Base-by-base conservation (phyloP, 441 rosid species). In the Jatropha podagrica region DNA sequence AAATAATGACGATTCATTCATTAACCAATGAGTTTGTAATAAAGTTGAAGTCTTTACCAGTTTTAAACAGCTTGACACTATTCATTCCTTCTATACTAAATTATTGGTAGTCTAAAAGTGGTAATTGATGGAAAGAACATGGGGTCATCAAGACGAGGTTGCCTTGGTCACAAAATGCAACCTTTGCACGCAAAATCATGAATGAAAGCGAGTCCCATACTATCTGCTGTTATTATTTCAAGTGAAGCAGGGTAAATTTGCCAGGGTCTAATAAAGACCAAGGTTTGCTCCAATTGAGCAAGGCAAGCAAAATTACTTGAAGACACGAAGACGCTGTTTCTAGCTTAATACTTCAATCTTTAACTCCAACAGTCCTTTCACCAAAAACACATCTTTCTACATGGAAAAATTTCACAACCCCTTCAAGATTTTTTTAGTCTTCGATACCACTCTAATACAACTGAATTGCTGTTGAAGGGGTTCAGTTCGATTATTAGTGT, bases 211-310 rank as follows among this genome's bases (percentile, higher is more conserved):
- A 44, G 61, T 14, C 27, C 54, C 74, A 71, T 63, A 23, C 23
- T 23, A 23, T 7, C 44, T 18, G 58, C 20, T 51, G 14, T 49
- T 46, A 18, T 32, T 23, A 11, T 73, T 48, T 64, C 42, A 74
- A 54, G 64, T 26, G 51, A 41, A 11, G 18, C 65, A 71, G 4
- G 17, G 62, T 6, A 23, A 63, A 40, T 15, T 23, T 18, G 13
- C 32, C 38, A 41, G 37, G 65, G 59, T 11, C 42, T 58, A 4
- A 52, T 15, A 23, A 32, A 44, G 64, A 40, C 41, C 38, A n/a
- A 40, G 44, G 77, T 56, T 69, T 55, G 51, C 78, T 79, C 64
- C 66, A 74, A 64, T 74, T 55, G 58, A 49, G 61, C 49, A 18
- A 65, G 56, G 71, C 80, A 62, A 26, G n/a, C 48, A 67, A 72